Percentiles rank a stretch among this genome's conserved stretches.
phyloP scores from a whole-genome alignment of 139 green algal species.

The Auxenochlorella protothecoides region DNA sequence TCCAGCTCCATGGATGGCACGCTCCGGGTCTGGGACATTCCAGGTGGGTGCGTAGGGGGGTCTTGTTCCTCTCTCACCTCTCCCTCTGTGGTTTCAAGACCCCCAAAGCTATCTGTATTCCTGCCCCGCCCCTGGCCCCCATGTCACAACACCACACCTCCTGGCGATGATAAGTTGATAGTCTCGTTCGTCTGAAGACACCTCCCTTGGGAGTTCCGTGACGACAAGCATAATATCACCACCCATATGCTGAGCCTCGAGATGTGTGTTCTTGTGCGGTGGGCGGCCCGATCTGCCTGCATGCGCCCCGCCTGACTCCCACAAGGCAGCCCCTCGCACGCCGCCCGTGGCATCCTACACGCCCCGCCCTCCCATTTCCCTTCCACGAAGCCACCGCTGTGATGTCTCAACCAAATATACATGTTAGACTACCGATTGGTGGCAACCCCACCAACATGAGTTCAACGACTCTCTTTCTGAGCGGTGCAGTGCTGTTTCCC shows the following conservation, averaged over 20 bases:
- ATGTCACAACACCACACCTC: neutral
- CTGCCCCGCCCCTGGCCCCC: too few relatives aligned
- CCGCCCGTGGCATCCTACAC: too few relatives aligned
- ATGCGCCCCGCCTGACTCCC: neutral
- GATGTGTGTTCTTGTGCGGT: too few relatives aligned
- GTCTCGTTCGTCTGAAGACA: constrained; percentile 36
- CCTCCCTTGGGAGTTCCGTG: constrained; percentile 1
- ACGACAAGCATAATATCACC: constrained; percentile 35
- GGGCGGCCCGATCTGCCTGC: too few relatives aligned
- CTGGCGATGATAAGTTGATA: constrained; percentile 18
- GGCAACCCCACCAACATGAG: constrained; percentile 12
- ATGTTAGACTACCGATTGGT: constrained; percentile 30
- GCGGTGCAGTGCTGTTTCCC: too few relatives aligned
- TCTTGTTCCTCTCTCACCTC: neutral
- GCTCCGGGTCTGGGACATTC: constrained; percentile 86
- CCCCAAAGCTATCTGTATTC: too few relatives aligned
- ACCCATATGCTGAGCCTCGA: constrained; percentile 34
- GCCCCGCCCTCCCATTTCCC: neutral
- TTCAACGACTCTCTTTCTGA: neutral
- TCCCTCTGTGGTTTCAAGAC: too few relatives aligned
- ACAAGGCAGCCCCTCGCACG: too few relatives aligned
- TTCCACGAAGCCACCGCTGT: neutral
- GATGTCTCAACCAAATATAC: constrained; percentile 1
- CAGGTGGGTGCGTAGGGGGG: constrained; percentile 19
- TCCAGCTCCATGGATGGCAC: constrained; percentile 71